Evolutionary conservation across 768 basidiomycete species (phyloP).

Genomic region (Brasilioporus rufonigricans): DNA sequence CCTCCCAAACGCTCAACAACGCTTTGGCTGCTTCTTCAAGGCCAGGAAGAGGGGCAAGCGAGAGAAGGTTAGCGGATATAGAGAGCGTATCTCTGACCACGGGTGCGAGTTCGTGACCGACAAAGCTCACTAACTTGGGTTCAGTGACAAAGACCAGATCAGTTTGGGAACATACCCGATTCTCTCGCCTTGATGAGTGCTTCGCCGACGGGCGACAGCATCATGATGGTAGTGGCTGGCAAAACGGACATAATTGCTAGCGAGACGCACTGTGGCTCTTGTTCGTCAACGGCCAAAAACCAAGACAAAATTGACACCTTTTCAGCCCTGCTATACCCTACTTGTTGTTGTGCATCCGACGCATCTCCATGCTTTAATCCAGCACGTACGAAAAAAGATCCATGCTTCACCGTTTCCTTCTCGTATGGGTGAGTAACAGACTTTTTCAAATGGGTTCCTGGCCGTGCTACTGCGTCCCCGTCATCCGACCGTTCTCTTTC

Average conservation of each 20-base stretch:
- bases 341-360: slow-evolving; percentile 10
- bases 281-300: background rate
- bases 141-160: slow-evolving; percentile 2
- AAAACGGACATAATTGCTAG: slow-evolving; percentile 30
- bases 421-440: background rate
- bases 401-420: slow-evolving; percentile 33
- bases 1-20: slow-evolving; percentile 63
- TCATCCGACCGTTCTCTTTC: background rate
- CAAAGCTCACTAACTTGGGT: slow-evolving; percentile 24
- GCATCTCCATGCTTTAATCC: slow-evolving; percentile 22
- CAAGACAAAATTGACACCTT: slow-evolving; percentile 7
- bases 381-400: slow-evolving; percentile 14
- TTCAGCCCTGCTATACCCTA: slow-evolving; percentile 31
- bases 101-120: slow-evolving; percentile 34
- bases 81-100: slow-evolving; percentile 38
- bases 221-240: slow-evolving; percentile 12
- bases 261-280: slow-evolving; percentile 20
- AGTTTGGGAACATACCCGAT: slow-evolving; percentile 10
- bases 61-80: slow-evolving; percentile 35
- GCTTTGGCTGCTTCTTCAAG: slow-evolving; percentile 50
- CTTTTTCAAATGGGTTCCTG: background rate
- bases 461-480: background rate
- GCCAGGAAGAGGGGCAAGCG: slow-evolving; percentile 57
- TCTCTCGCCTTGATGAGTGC: slow-evolving; percentile 20
- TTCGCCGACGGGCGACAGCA: slow-evolving; percentile 25